Evolutionary conservation across 352 stramenopile genomes (phyloP).

Genomic region (Phytophthora quininea): DNA sequence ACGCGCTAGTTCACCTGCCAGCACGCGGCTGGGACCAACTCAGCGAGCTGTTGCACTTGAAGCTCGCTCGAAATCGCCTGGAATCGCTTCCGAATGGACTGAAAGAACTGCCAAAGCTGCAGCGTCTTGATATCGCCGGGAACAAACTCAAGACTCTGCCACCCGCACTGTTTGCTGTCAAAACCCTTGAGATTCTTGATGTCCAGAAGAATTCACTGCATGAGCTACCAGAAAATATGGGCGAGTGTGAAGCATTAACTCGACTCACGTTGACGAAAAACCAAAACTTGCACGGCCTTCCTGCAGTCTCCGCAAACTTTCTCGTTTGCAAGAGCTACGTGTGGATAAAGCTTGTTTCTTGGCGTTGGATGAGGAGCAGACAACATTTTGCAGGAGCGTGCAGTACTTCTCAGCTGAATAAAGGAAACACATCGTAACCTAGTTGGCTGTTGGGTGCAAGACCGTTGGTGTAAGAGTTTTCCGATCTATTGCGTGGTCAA

Average conservation of each 20-base stretch:
- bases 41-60: constrained; percentile 41
- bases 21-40: constrained; percentile 36
- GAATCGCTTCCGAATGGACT: constrained; percentile 32
- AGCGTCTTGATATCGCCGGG: constrained; percentile 47
- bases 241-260: constrained; percentile 32
- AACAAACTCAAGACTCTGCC: constrained; percentile 50
- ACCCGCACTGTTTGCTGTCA: constrained; percentile 22
- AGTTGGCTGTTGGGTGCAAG: no score
- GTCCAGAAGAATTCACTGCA: constrained; percentile 40
- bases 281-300: constrained; percentile 29
- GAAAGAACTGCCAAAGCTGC: constrained; percentile 28
- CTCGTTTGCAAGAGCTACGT: constrained; percentile 38
- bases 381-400: constrained; percentile 48
- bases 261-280: constrained; percentile 50
- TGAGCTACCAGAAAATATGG: constrained; percentile 38
- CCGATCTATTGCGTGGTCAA: no score
- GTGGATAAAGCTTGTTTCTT: constrained; percentile 65
- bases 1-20: constrained; percentile 39
- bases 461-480: no score
- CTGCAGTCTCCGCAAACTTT: constrained; percentile 31
- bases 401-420: constrained; percentile 48
- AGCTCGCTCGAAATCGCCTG: constrained; percentile 52
- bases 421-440: neutral
- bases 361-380: constrained; percentile 33
- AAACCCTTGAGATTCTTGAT: constrained; percentile 36